These are phyloP conservation scores for Physcia stellaris DNA, from an alignment of 495 filamentous ascomycete species.

Conservation along the genomic window DNA sequence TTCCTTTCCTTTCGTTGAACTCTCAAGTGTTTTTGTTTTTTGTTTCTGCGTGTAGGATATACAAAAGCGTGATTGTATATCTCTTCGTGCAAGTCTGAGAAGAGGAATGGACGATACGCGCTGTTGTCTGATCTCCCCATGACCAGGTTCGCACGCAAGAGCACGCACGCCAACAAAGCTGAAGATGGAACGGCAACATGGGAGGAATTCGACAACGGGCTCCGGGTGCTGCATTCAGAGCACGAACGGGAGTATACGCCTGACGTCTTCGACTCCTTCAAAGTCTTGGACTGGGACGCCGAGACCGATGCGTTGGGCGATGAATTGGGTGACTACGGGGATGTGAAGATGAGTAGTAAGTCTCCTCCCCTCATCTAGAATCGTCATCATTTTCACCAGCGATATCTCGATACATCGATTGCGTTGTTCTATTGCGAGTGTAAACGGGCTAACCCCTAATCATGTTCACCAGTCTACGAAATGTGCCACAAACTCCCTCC, in stretches of 20 bases:
- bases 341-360: conserved; percentile 16
- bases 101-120: too few relatives aligned
- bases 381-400: background rate
- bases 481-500: conserved; percentile 19
- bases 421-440: too few relatives aligned
- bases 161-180: conserved; percentile 41
- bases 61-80: too few relatives aligned
- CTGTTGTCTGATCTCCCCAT: too few relatives aligned
- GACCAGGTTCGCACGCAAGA: conserved; percentile 57
- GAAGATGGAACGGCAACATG: conserved; percentile 47
- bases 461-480: conserved; percentile 14
- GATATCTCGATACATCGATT: too few relatives aligned
- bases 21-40: too few relatives aligned
- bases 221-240: conserved; percentile 48
- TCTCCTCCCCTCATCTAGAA: background rate
- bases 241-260: conserved; percentile 65
- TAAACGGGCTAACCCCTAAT: too few relatives aligned
- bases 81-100: too few relatives aligned
- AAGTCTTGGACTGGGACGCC: conserved; percentile 14
- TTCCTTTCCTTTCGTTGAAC: too few relatives aligned
- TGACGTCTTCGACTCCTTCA: conserved; percentile 15
- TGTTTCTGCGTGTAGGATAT: too few relatives aligned
- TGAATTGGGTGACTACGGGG: conserved; percentile 8
- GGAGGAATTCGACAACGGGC: conserved; percentile 46
- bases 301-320: conserved; percentile 1